Evolutionary conservation across 2,329 filamentous ascomycete species (phyloP).

Genomic region (Trichoderma citrinoviride): DNA sequence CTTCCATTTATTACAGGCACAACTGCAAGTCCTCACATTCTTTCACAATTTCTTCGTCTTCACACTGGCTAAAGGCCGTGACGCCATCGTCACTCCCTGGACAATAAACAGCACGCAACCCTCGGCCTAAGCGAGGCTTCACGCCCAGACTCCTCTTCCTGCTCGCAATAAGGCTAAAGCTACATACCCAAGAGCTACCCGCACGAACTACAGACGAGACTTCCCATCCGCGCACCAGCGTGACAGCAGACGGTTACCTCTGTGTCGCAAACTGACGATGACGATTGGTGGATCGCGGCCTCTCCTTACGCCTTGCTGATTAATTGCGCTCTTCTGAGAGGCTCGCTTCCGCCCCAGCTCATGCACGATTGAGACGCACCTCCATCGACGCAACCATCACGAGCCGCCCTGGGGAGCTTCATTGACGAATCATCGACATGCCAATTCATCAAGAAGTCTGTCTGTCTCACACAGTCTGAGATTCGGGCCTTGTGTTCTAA

Average conservation of each 20-base stretch:
- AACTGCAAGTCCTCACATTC: neutral
- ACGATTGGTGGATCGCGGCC: slow-evolving; percentile 1
- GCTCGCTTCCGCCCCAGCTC: slow-evolving; percentile 20
- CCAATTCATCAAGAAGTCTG: neutral
- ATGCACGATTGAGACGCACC: slow-evolving; percentile 12
- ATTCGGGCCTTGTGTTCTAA: neutral
- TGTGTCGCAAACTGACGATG: neutral
- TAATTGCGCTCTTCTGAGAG: slow-evolving; percentile 39
- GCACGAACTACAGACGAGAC: neutral
- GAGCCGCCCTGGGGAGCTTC: neutral
- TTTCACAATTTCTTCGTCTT: neutral
- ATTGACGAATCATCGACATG: slow-evolving; percentile 14
- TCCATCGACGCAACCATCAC: neutral
- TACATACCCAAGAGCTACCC: neutral
- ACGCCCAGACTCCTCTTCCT: neutral
- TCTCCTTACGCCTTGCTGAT: slow-evolving; percentile 31
- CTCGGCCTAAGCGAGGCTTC: neutral
- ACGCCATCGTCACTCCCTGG: slow-evolving; percentile 5
- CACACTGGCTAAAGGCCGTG: neutral
- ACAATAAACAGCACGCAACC: neutral
- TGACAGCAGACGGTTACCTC: neutral
- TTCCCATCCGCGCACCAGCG: neutral
- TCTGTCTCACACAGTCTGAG: neutral
- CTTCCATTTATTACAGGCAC: too few relatives aligned
- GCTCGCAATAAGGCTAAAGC: slow-evolving; percentile 8